phyloP scores from a whole-genome alignment of 495 filamentous ascomycete genomes.

The Lasiosphaeria miniovina region DNA sequence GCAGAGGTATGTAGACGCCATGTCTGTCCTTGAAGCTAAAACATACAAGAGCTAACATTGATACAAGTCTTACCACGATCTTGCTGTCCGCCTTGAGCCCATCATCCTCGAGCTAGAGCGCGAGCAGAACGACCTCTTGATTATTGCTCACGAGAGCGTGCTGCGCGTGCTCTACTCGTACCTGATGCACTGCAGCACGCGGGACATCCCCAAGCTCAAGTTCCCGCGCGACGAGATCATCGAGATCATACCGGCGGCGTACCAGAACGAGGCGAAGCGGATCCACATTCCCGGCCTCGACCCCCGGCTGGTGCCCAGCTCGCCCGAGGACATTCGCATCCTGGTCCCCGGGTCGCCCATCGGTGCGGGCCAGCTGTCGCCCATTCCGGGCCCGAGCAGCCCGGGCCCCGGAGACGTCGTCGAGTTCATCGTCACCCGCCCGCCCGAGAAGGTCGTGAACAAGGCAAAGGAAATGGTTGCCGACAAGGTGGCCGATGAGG shows the following conservation, averaged over 20 bases:
- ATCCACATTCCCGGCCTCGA: slow-evolving; percentile 60
- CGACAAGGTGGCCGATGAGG: slow-evolving; percentile 48
- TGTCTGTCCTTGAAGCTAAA: background rate
- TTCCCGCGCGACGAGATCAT: slow-evolving; percentile 98
- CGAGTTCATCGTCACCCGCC: slow-evolving; percentile 27
- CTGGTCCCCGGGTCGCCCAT: slow-evolving; percentile 56
- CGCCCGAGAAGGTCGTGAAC: slow-evolving; percentile 46
- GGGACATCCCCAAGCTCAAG: slow-evolving; percentile 86
- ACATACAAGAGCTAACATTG: slow-evolving; percentile 18
- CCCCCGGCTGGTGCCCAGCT: slow-evolving; percentile 54
- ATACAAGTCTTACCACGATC: slow-evolving; percentile 87
- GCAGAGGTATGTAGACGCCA: slow-evolving; percentile 66
- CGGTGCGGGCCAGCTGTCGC: slow-evolving; percentile 21
- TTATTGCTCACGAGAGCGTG: slow-evolving; percentile 97
- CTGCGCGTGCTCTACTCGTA: slow-evolving; percentile 96
- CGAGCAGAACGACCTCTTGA: slow-evolving; percentile 93
- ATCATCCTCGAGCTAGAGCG: slow-evolving; percentile 97
- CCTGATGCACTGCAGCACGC: slow-evolving; percentile 97
- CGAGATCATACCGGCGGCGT: slow-evolving; percentile 96
- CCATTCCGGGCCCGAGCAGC: slow-evolving; percentile 34
- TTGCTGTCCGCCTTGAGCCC: slow-evolving; percentile 95
- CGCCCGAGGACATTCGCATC: slow-evolving; percentile 80
- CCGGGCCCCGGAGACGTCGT: slow-evolving; percentile 22
- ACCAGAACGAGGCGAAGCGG: slow-evolving; percentile 90
- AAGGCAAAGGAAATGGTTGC: slow-evolving; percentile 42